Evolutionary conservation across 768 basidiomycete genomes (phyloP).

Genomic region (Harrya chromipes): DNA sequence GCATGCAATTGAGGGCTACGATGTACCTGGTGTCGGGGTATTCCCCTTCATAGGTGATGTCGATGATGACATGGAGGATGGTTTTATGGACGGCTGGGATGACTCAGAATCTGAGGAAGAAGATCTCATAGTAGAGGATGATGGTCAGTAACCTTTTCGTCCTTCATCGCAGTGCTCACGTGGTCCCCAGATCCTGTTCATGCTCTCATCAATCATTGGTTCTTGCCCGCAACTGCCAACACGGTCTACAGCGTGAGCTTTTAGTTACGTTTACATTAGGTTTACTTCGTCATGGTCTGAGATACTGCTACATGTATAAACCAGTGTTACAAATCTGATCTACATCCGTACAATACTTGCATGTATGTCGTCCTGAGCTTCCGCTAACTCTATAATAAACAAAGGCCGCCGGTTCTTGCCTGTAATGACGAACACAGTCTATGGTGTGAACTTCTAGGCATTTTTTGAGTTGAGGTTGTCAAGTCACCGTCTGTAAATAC

Average conservation of each 20-base stretch:
- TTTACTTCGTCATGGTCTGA: not conserved
- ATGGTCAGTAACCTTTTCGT: constrained; percentile 6
- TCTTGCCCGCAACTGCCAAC: constrained; percentile 17
- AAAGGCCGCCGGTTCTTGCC: too few species aligned
- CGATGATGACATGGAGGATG: constrained; percentile 12
- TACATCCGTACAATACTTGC: too few species aligned
- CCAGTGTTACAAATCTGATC: too few species aligned
- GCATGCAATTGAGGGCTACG: not conserved
- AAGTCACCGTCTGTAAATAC: too few species aligned
- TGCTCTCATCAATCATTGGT: constrained; percentile 18
- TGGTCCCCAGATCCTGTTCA: constrained; percentile 10
- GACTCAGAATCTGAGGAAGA: constrained; percentile 18
- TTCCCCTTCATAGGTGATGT: not conserved
- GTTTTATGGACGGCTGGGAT: constrained; percentile 11
- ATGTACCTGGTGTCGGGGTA: not conserved
- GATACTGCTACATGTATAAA: too few species aligned
- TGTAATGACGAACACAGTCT: too few species aligned
- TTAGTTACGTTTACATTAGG: constrained; percentile 6
- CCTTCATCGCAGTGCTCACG: constrained; percentile 1
- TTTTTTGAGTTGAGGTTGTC: too few species aligned
- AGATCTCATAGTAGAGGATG: constrained; percentile 4
- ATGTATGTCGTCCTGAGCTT: too few species aligned
- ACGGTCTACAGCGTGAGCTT: constrained; percentile 27
- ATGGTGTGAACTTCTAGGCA: too few species aligned
- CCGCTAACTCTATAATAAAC: too few species aligned